Evolutionary conservation across 495 filamentous ascomycete genomes (phyloP).

Genomic region (Penicillium samsonianum): DNA sequence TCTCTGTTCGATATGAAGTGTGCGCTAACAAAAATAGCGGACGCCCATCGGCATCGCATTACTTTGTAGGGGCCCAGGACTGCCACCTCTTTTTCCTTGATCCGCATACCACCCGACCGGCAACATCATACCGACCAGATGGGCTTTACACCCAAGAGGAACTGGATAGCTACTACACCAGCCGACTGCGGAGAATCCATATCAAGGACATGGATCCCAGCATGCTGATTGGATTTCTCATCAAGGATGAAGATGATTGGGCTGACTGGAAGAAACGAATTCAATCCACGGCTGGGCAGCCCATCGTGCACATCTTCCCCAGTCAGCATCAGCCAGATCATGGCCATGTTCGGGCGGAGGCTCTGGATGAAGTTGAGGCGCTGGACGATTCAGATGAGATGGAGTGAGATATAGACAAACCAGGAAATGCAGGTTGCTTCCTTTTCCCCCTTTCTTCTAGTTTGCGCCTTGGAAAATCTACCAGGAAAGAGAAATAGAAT

Average conservation of each 20-base stretch:
- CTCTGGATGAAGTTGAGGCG: constrained; percentile 87
- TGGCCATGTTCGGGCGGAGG: constrained; percentile 62
- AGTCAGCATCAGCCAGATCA: constrained; percentile 62
- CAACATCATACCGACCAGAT: constrained; percentile 58
- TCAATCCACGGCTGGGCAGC: constrained; percentile 70
- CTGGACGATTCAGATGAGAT: constrained; percentile 69
- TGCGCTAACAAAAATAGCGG: constrained; percentile 50
- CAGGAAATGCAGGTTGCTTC: not conserved
- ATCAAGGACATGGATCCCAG: constrained; percentile 96
- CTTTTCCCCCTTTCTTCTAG: not conserved
- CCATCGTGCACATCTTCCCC: constrained; percentile 70
- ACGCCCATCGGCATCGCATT: constrained; percentile 91
- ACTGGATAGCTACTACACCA: constrained; percentile 81
- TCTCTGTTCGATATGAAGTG: not conserved
- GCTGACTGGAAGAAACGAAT: constrained; percentile 72
- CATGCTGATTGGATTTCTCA: constrained; percentile 97
- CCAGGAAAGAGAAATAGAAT: constrained; percentile 19
- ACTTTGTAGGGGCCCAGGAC: constrained; percentile 94
- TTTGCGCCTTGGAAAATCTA: not conserved
- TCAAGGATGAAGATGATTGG: constrained; percentile 83
- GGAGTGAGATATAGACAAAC: constrained; percentile 22
- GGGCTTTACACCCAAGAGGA: constrained; percentile 67
- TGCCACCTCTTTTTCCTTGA: constrained; percentile 92
- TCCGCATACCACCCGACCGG: constrained; percentile 77
- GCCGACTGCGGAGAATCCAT: constrained; percentile 76